phyloP scores from a whole-genome alignment of 2,329 filamentous ascomycete species.

The Botrytis pseudocinerea region DNA sequence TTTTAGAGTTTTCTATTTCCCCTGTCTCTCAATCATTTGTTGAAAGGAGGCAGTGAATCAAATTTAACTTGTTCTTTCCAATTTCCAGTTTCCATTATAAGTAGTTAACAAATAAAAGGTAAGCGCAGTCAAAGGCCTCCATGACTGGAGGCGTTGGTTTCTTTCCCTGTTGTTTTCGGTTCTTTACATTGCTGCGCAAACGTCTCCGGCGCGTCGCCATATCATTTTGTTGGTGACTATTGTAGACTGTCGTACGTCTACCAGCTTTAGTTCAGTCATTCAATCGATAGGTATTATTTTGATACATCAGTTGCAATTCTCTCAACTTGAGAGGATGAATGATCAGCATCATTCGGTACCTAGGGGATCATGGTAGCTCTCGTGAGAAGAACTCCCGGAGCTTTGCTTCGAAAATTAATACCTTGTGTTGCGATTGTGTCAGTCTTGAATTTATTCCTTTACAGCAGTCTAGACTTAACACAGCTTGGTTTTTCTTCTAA shows the following conservation, averaged over 20 bases:
- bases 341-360: slow-evolving; percentile 11
- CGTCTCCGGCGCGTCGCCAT: not conserved
- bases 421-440: not conserved
- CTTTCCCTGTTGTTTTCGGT: not conserved
- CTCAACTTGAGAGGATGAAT: not conserved
- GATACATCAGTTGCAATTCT: not conserved
- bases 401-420: not conserved
- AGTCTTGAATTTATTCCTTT: not conserved
- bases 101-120: not conserved
- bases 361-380: not conserved
- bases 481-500: not conserved
- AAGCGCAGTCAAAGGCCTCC: not conserved
- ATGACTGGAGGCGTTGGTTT: not conserved
- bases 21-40: not conserved
- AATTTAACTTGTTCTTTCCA: not conserved
- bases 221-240: not conserved
- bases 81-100: not conserved
- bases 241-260: not conserved
- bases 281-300: not conserved
- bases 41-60: not conserved
- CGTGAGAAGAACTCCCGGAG: not conserved
- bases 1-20: not conserved
- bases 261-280: not conserved
- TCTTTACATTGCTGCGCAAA: not conserved
- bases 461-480: not conserved